Conservation (phyloP, 805 yeast genomes). For the Yamadazyma olivae region DNA sequence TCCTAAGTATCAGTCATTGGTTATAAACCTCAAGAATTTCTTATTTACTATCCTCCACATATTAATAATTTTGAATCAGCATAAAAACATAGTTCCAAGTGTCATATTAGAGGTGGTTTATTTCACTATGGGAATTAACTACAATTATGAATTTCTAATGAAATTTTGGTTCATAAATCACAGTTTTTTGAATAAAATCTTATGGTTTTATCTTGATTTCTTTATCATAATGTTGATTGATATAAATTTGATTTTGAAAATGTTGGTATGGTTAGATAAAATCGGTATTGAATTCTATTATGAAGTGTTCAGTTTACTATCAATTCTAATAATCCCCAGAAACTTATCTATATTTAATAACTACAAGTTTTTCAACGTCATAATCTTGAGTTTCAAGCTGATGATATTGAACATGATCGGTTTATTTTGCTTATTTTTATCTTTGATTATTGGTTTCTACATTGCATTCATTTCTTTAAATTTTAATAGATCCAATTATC, state of each 20-base stretch:
- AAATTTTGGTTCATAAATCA: slow-evolving; percentile 44
- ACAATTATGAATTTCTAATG: slow-evolving; percentile 44
- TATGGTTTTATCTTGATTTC: slow-evolving; percentile 54
- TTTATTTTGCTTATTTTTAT: slow-evolving; percentile 45
- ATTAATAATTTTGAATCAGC: slow-evolving; percentile 26
- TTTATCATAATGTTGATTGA: slow-evolving; percentile 38
- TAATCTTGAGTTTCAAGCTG: slow-evolving; percentile 47
- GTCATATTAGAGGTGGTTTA: slow-evolving; percentile 32
- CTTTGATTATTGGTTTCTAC: slow-evolving; percentile 54
- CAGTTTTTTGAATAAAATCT: slow-evolving; percentile 42
- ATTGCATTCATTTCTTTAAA: slow-evolving; percentile 51
- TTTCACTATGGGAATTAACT: slow-evolving; percentile 44
- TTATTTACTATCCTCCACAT: slow-evolving; percentile 16
- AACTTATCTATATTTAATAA: slow-evolving; percentile 49
- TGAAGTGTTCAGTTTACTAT: slow-evolving; percentile 39
- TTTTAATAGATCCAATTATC: slow-evolving; percentile 34
- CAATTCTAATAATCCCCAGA: slow-evolving; percentile 49
- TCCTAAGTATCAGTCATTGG: slow-evolving; percentile 41
- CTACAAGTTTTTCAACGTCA: slow-evolving; percentile 49
- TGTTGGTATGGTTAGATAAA: slow-evolving; percentile 14
- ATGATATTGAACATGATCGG: slow-evolving; percentile 52
- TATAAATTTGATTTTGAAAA: slow-evolving; percentile 23
- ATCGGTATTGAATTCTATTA: slow-evolving; percentile 18
- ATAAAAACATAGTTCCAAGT: slow-evolving; percentile 12
- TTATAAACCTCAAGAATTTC: slow-evolving; percentile 31